Conservation (phyloP, 768 basidiomycete genomes). For the Leccinum disarticulatum region DNA sequence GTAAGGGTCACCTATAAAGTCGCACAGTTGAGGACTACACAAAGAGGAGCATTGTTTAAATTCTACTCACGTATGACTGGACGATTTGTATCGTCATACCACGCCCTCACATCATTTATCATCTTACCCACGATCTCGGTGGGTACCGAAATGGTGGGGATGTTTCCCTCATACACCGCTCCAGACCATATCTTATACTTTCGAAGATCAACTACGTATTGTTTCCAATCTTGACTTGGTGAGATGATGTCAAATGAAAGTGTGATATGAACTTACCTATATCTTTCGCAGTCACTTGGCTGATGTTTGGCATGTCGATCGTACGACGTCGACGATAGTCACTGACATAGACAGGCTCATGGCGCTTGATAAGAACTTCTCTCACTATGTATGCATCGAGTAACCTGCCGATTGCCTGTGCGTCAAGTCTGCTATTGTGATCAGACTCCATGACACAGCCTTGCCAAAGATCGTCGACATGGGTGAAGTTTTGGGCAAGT, state of each 20-base stretch:
- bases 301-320: not conserved
- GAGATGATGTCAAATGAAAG: not conserved
- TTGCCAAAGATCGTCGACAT: not conserved
- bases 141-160: not conserved
- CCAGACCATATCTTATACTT: not conserved
- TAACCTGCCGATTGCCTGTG: not conserved
- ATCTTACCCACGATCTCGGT: not conserved
- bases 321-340: not conserved
- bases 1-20: not conserved
- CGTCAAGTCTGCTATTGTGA: not conserved
- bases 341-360: not conserved
- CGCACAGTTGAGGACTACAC: not conserved
- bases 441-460: not conserved
- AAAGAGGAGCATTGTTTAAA: not conserved
- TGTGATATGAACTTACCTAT: not conserved
- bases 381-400: not conserved
- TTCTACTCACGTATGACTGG: not conserved
- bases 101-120: not conserved
- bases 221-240: too few species aligned
- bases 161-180: not conserved
- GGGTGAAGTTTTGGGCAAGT: not conserved
- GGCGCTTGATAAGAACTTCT: not conserved
- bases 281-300: not conserved
- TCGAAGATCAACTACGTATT: too few species aligned
- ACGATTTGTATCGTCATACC: not conserved